A percentile compares a stretch with the other conserved stretches of the same genome.
Evolutionary conservation across 352 stramenopile species (phyloP).

Genomic region (Phytophthora hybrid): DNA sequence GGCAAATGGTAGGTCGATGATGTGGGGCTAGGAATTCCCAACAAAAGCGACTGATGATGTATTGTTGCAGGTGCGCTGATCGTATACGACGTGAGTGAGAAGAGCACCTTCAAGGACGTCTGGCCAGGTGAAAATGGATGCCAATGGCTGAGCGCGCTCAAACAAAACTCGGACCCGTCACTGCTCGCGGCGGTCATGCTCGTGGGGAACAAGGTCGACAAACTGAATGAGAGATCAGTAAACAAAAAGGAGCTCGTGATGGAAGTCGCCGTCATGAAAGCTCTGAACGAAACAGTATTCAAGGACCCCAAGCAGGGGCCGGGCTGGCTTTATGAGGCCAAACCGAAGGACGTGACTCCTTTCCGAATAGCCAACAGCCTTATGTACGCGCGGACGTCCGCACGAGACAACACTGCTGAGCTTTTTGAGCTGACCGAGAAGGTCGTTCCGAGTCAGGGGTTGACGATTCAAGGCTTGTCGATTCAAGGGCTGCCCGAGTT

Average conservation of each 20-base stretch:
- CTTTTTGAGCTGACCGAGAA: slow-evolving; percentile 71
- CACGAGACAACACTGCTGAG: slow-evolving; percentile 63
- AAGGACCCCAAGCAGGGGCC: slow-evolving; percentile 58
- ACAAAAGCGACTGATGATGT: neutral
- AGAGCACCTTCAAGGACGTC: slow-evolving; percentile 75
- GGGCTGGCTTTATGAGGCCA: slow-evolving; percentile 62
- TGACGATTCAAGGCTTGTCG: slow-evolving; percentile 16
- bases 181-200: slow-evolving; percentile 71
- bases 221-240: slow-evolving; percentile 44
- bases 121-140: slow-evolving; percentile 56
- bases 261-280: slow-evolving; percentile 55
- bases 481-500: slow-evolving; percentile 10
- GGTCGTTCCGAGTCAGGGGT: slow-evolving; percentile 6
- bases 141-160: slow-evolving; percentile 71
- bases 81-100: slow-evolving; percentile 72
- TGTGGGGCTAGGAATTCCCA: neutral
- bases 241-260: slow-evolving; percentile 58
- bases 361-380: slow-evolving; percentile 72
- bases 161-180: slow-evolving; percentile 64
- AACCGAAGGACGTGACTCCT: slow-evolving; percentile 50
- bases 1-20: slow-evolving; percentile 47
- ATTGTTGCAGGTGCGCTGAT: slow-evolving; percentile 59
- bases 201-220: slow-evolving; percentile 81
- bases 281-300: slow-evolving; percentile 57
- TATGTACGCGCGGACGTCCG: slow-evolving; percentile 74